These are phyloP conservation scores for Brassica hybrid DNA, from an alignment of 441 rosid species.

Conservation along the genomic window DNA sequence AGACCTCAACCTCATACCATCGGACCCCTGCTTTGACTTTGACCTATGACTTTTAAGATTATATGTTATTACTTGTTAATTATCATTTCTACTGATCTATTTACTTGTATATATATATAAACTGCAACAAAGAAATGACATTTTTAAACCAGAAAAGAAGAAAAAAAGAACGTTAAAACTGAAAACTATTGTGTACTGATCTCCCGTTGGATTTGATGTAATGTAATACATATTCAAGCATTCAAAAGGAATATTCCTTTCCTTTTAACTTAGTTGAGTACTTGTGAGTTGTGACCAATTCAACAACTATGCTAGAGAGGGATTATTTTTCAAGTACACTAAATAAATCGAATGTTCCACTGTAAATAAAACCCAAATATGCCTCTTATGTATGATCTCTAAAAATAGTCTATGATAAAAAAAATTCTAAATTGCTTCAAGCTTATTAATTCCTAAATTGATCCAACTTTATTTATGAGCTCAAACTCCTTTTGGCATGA, in stretches of 20 bases:
- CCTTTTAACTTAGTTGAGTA: background rate
- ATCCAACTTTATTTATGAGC: background rate
- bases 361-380: background rate
- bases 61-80: too few relatives aligned
- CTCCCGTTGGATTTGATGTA: background rate
- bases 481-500: background rate
- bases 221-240: background rate
- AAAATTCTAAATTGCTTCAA: background rate
- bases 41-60: background rate
- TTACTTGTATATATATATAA: background rate
- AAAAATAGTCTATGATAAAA: too few relatives aligned
- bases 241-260: background rate
- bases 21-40: slow-evolving; percentile 33
- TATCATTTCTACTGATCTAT: background rate
- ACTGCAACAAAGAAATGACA: background rate
- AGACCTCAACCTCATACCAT: slow-evolving; percentile 3
- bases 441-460: too few relatives aligned
- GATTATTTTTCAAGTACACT: background rate
- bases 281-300: background rate
- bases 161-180: background rate
- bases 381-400: background rate
- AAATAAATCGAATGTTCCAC: background rate
- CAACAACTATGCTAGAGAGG: background rate
- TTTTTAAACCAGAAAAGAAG: background rate
- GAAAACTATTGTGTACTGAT: too few relatives aligned